Evolutionary conservation across 768 basidiomycete species (phyloP).

Genomic region (Suillus discolor): DNA sequence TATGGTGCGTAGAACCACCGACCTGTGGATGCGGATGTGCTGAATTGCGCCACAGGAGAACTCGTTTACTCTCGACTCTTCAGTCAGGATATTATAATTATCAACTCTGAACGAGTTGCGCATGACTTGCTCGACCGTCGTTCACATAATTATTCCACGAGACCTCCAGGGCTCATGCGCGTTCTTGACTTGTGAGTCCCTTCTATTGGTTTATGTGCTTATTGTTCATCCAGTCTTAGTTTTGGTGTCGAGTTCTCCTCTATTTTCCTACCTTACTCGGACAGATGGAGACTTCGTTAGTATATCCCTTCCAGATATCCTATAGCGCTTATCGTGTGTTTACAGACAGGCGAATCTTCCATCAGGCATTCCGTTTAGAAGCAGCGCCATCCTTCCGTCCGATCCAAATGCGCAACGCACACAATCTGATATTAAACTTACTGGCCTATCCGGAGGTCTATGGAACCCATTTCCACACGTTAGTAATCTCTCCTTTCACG

Average conservation of each 20-base stretch:
- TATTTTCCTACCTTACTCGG: constrained; percentile 29
- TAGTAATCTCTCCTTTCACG: not conserved
- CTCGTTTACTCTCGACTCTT: constrained; percentile 27
- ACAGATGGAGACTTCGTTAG: constrained; percentile 28
- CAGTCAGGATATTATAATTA: constrained; percentile 26
- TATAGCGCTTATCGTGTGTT: not conserved
- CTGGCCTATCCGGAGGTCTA: constrained; percentile 24
- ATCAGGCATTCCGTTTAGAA: constrained; percentile 37
- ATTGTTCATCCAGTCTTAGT: constrained; percentile 14
- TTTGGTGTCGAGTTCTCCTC: constrained; percentile 27
- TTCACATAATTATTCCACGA: constrained; percentile 27
- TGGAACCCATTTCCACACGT: constrained; percentile 26
- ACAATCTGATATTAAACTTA: constrained; percentile 32
- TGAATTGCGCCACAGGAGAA: constrained; percentile 15
- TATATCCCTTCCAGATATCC: not conserved
- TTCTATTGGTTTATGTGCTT: not conserved
- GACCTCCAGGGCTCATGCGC: constrained; percentile 19
- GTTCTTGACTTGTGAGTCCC: constrained; percentile 23
- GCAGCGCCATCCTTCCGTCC: constrained; percentile 32
- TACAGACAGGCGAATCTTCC: constrained; percentile 31
- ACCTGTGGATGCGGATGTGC: not conserved
- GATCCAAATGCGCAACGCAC: constrained; percentile 35
- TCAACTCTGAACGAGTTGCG: constrained; percentile 29
- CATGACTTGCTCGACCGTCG: constrained; percentile 25
- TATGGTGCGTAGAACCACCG: constrained; percentile 18